Evolutionary conservation across 2,329 filamentous ascomycete species (phyloP).

Genomic region (Bipolaris zeicola): DNA sequence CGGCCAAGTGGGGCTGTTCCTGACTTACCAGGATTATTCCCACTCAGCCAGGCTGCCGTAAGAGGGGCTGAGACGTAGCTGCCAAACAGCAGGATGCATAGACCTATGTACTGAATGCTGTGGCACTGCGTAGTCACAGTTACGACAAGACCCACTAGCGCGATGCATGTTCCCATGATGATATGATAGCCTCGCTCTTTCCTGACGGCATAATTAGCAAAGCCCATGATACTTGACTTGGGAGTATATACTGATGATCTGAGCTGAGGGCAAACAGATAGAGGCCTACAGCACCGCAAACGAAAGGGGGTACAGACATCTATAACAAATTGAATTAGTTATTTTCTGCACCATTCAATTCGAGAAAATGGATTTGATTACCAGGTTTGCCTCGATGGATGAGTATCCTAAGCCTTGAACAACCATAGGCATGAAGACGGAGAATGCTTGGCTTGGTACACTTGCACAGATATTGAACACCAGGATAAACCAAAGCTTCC

Average conservation of each 20-base stretch:
- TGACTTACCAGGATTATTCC: conserved; percentile 25
- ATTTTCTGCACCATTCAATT: not conserved
- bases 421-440: conserved; percentile 56
- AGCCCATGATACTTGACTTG: not conserved
- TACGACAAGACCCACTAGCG: conserved; percentile 42
- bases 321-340: not conserved
- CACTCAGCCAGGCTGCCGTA: conserved; percentile 32
- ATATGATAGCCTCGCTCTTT: conserved; percentile 47
- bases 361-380: not conserved
- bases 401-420: conserved; percentile 45
- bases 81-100: conserved; percentile 31
- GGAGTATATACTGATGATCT: conserved; percentile 38
- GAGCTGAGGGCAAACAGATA: conserved; percentile 54
- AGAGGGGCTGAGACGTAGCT: conserved; percentile 32
- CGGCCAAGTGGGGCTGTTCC: not conserved
- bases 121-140: conserved; percentile 16
- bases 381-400: conserved; percentile 26
- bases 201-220: not conserved
- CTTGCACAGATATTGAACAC: conserved; percentile 53
- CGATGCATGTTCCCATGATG: conserved; percentile 51
- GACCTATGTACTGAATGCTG: conserved; percentile 21
- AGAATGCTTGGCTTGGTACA: conserved; percentile 43
- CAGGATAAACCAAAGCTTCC: conserved; percentile 31
- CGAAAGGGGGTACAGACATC: conserved; percentile 56
- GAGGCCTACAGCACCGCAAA: conserved; percentile 54